These are phyloP conservation scores for Pseudonitzschia pungens DNA, from an alignment of 108 stramenopile species.

Conservation along the genomic window DNA sequence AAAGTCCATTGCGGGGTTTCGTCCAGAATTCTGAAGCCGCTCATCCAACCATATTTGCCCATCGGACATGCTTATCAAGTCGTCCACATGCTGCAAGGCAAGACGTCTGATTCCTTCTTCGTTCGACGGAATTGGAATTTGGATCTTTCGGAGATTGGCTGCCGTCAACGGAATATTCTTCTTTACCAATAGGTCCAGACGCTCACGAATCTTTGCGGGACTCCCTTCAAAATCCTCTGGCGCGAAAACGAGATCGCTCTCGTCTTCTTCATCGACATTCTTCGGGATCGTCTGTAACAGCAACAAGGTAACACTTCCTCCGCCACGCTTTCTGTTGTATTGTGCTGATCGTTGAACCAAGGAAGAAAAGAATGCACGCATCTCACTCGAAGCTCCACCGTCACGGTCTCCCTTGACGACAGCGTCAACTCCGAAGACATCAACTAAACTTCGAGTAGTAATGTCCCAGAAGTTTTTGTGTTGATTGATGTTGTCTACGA, in stretches of 20 bases:
- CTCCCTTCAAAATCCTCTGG: slow-evolving; percentile 67
- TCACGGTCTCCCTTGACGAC: slow-evolving; percentile 78
- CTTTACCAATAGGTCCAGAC: slow-evolving; percentile 63
- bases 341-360: slow-evolving; percentile 86
- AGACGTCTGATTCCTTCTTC: slow-evolving; percentile 66
- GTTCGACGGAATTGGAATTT: slow-evolving; percentile 75
- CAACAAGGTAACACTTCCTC: slow-evolving; percentile 79
- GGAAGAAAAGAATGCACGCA: slow-evolving; percentile 82
- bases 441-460: slow-evolving; percentile 72
- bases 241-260: slow-evolving; percentile 44
- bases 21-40: slow-evolving; percentile 42
- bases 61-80: slow-evolving; percentile 90
- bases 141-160: slow-evolving; percentile 73
- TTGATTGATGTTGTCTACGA: slow-evolving; percentile 79
- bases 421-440: slow-evolving; percentile 79
- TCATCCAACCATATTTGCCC: slow-evolving; percentile 88
- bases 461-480: slow-evolving; percentile 86
- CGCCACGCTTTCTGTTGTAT: slow-evolving; percentile 70
- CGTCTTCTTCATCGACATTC: slow-evolving; percentile 26
- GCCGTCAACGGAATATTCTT: slow-evolving; percentile 81
- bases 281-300: slow-evolving; percentile 63
- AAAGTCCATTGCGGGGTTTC: slow-evolving; percentile 78
- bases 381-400: slow-evolving; percentile 85
- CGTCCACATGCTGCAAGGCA: slow-evolving; percentile 83
- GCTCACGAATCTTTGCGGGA: slow-evolving; percentile 59